Base-by-base conservation (phyloP, 163 green algal genomes). In the Scenedesmus sp. region DNA sequence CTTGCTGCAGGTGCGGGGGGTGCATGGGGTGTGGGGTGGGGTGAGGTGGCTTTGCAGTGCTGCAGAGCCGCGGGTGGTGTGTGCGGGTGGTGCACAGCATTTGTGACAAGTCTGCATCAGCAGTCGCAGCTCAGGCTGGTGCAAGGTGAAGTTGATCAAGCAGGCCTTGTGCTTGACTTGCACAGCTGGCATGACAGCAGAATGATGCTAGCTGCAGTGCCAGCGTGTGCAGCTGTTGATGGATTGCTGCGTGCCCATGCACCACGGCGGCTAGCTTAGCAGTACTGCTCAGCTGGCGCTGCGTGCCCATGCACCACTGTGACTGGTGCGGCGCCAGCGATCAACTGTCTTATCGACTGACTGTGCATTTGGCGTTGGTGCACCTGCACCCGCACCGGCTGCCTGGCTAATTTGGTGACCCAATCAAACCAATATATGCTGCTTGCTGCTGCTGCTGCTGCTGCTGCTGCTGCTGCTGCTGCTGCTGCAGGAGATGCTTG, bases 401-500 rank as follows among this genome's bases (percentile, higher is more conserved):
- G 34, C 34, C 34, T 46, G 34, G 34, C 34, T 46, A 46, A 46
- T 46, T 46, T 46, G 34, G 34, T 46, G 34, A 46, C 34, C 34
- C 34, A 46, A 46, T 46, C 34, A 46, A 46, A 46, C 34, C 34
- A 46, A 46, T 46, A 46, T 46, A 1, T 46, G 34, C 34, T 46
- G 34, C 34, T 46, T 46, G 34, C 34, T 46, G 16, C 18, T 34
- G 18, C 66, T 34, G 16, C 66, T 76, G 66, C 18, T 8, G 1
- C 7, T 76, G 15, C 3, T 82, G n/a, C 16, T 56, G 70, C 23
- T 8, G 70, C 70, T 70, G 70, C 13, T 52, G 2, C 20, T 54
- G 70, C 70, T 82, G n/a, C 74, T 16, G 15, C 76, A 87, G 3
- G 93, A 94, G 60, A 96, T 99, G 95, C 94, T 99, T 52, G 92